phyloP scores from a whole-genome alignment of 1,284 basidiomycete genomes.

The Pseudozyma tsukubaensis region DNA sequence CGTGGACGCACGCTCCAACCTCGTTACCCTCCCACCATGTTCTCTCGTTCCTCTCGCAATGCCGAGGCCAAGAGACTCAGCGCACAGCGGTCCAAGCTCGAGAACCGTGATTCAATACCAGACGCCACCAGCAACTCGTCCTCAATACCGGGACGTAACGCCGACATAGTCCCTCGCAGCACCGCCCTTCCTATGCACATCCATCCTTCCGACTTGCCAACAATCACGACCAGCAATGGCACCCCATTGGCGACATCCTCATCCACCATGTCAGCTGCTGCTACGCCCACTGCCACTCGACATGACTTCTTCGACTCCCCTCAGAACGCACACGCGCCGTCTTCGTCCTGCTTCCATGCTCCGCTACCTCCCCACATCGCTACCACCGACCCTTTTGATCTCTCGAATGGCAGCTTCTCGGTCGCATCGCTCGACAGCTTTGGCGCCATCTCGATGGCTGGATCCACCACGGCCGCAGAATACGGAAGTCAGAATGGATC shows the following conservation, averaged over 20 bases:
- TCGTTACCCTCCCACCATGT: slow-evolving; percentile 13
- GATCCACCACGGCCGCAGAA: slow-evolving; percentile 25
- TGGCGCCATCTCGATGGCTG: slow-evolving; percentile 32
- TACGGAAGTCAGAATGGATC: slow-evolving; percentile 29
- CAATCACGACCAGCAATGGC: slow-evolving; percentile 29
- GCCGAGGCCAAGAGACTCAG: slow-evolving; percentile 30
- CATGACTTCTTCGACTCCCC: neutral
- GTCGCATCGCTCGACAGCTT: slow-evolving; percentile 37
- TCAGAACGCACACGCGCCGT: slow-evolving; percentile 2
- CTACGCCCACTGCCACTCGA: neutral
- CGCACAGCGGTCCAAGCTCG: slow-evolving; percentile 5
- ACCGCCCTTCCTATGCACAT: slow-evolving; percentile 12
- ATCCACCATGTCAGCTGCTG: slow-evolving; percentile 3
- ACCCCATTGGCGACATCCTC: slow-evolving; percentile 25
- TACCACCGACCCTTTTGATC: slow-evolving; percentile 11
- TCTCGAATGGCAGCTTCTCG: slow-evolving; percentile 33
- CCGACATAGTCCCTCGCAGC: slow-evolving; percentile 3
- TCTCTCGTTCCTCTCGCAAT: slow-evolving; percentile 21
- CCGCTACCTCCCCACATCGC: slow-evolving; percentile 4
- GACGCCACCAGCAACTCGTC: neutral
- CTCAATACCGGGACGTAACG: neutral
- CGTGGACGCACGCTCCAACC: neutral
- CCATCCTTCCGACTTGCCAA: slow-evolving; percentile 22
- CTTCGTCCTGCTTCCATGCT: slow-evolving; percentile 5
- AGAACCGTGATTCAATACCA: slow-evolving; percentile 2